Base-by-base conservation (phyloP, 2,329 filamentous ascomycete species). In the Gnomoniopsis smithogilvyi region DNA sequence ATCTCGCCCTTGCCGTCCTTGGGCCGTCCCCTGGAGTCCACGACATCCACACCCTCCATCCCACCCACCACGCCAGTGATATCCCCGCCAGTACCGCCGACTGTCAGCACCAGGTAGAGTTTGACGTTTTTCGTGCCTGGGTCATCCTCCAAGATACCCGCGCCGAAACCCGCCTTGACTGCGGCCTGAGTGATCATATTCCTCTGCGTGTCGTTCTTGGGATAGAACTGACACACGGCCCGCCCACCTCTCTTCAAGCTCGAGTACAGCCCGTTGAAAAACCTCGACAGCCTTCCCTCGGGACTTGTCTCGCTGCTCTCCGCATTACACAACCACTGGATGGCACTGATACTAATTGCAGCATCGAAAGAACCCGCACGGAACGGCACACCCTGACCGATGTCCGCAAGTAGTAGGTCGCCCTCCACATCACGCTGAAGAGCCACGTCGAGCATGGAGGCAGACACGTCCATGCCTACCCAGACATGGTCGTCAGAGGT, bases 241-340 rank as follows among this genome's bases (percentile, higher is more conserved):
- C 92, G 83, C 1, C 92, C 95, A 6, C 95, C 95, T 21, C 95
- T 81, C 64, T 87, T 86, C 63, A 99, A 76, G 61, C 87, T 87
- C 0, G 92, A 90, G 74, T 98, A 99, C 1, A 99, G 76, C 0
- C 92, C 92, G 68, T 96, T 92, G 73, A 99, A 99, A 71, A 99
- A 99, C 48, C 94, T 81, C 4, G 85, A 83, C 26, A 99, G 75
- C 6, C 95, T 80, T 0, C 90, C 91, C 30, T 89, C 84, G 1
- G 92, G 90, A 1, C 84, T 90, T 0, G 95, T 93, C 52, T 96
- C 92, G 69, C 86, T 91, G 61, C 84, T 90, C 73, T 98, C 95
- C 45, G 94, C 95, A 73, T 96, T 98, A 74, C 95, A 99, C 33
- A 99, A 81, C 95, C 95, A 99, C 74, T 99, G 95, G n/a, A 99